These are phyloP conservation scores for Cylindrotheca fusiformis DNA, from an alignment of 108 stramenopile genomes.

Conservation along the genomic window DNA sequence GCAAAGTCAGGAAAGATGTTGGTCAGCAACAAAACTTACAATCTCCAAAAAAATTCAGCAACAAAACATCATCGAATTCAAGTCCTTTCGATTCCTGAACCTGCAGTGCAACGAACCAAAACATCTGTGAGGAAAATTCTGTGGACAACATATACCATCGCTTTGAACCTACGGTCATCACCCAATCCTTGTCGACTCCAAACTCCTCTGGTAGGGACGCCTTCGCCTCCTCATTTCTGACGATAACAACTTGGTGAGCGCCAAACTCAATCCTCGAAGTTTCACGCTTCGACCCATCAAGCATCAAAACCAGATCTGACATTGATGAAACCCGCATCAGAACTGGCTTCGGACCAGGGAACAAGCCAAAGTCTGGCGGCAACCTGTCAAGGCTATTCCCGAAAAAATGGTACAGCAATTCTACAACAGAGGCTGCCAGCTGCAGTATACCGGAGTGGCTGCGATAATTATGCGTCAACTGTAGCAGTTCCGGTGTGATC, in stretches of 20 bases:
- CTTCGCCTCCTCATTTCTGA: conserved; percentile 40
- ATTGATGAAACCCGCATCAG: conserved; percentile 27
- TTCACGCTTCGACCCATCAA: conserved; percentile 40
- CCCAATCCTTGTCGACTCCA: conserved; percentile 32
- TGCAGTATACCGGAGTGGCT: conserved; percentile 39
- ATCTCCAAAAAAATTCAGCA: conserved; percentile 44
- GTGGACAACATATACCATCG: background rate
- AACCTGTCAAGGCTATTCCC: conserved; percentile 21
- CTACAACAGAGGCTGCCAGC: conserved; percentile 39
- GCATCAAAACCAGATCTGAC: conserved; percentile 36
- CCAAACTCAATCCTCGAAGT: conserved; percentile 45
- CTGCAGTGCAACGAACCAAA: too few relatives aligned
- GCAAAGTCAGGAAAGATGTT: too few relatives aligned
- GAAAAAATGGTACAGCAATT: conserved; percentile 38
- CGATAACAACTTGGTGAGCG: conserved; percentile 48
- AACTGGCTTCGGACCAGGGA: conserved; percentile 29
- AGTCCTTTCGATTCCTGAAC: conserved; percentile 31
- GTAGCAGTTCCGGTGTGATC: conserved; percentile 18
- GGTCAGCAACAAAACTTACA: conserved; percentile 2
- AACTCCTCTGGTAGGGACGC: conserved; percentile 37
- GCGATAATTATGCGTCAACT: conserved; percentile 47
- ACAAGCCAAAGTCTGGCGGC: conserved; percentile 35
- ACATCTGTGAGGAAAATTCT: background rate
- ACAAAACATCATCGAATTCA: conserved; percentile 44
- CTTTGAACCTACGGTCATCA: conserved; percentile 31